phyloP scores from a whole-genome alignment of 1,284 basidiomycete species.

The Chondrostereum purpureum region DNA sequence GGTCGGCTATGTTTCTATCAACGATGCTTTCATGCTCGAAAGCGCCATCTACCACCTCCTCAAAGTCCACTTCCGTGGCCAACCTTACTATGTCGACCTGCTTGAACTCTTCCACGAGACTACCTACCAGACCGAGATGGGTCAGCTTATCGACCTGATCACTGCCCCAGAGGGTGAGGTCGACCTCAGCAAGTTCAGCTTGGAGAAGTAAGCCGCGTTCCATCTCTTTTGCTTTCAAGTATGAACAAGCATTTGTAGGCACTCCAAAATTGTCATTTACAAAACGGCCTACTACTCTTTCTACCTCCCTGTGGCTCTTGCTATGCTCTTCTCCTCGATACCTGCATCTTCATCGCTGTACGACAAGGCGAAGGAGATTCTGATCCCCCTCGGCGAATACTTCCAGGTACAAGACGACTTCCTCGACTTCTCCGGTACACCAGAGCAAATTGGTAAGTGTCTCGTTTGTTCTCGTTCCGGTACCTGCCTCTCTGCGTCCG shows the following conservation, averaged over 20 bases:
- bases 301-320: constrained; percentile 95
- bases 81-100: constrained; percentile 83
- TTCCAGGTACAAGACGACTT: constrained; percentile 99
- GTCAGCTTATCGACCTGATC: constrained; percentile 93
- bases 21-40: constrained; percentile 97
- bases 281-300: constrained; percentile 99
- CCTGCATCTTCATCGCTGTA: constrained; percentile 55
- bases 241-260: constrained; percentile 39
- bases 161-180: constrained; percentile 90
- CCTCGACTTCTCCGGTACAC: constrained; percentile 87
- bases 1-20: constrained; percentile 88
- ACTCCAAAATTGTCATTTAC: constrained; percentile 92
- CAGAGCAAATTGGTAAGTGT: constrained; percentile 66
- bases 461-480: not conserved
- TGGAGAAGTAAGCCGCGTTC: constrained; percentile 55
- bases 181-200: constrained; percentile 83
- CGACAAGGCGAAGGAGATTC: constrained; percentile 75
- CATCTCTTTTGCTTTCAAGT: not conserved
- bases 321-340: constrained; percentile 78
- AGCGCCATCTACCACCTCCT: constrained; percentile 88
- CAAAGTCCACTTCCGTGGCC: constrained; percentile 81
- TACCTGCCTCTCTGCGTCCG: too few relatives aligned
- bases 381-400: constrained; percentile 93
- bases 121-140: constrained; percentile 93
- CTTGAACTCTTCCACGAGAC: constrained; percentile 92